Conservation (phyloP, 805 yeast genomes). For the Hanseniaspora valbyensis region DNA sequence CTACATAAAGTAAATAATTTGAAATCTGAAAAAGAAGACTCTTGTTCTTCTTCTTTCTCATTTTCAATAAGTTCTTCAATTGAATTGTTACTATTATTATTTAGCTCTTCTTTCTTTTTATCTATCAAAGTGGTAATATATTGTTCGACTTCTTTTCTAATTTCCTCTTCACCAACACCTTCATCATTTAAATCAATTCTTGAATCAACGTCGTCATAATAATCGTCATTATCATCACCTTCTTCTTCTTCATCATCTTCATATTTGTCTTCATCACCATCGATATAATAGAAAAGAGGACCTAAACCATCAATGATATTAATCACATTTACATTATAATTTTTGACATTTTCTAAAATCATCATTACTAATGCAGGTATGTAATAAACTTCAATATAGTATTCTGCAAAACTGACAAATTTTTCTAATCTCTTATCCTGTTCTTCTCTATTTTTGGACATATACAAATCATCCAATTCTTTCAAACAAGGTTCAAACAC, state of each 20-base stretch:
- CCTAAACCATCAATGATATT: slow-evolving; percentile 30
- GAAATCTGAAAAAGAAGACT: slow-evolving; percentile 22
- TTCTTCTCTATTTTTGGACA: slow-evolving; percentile 29
- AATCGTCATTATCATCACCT: slow-evolving; percentile 20
- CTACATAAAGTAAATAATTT: slow-evolving; percentile 30
- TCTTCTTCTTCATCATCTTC: too few relatives aligned
- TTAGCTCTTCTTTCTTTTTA: slow-evolving; percentile 20
- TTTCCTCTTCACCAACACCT: background rate
- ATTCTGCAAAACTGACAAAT: slow-evolving; percentile 31
- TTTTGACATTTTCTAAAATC: slow-evolving; percentile 23
- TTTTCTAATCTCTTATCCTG: slow-evolving; percentile 31
- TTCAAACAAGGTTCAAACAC: slow-evolving; percentile 29
- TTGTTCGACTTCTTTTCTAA: slow-evolving; percentile 21
- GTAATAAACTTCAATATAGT: slow-evolving; percentile 29
- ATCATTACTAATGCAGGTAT: slow-evolving; percentile 28
- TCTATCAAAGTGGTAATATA: slow-evolving; percentile 26
- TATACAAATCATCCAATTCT: slow-evolving; percentile 29
- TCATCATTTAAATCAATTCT: slow-evolving; percentile 16
- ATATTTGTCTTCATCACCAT: slow-evolving; percentile 21
- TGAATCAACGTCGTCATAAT: slow-evolving; percentile 23
- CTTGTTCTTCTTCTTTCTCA: slow-evolving; percentile 6
- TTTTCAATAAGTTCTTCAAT: too few relatives aligned
- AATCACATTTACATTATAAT: slow-evolving; percentile 27
- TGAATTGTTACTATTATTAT: too few relatives aligned
- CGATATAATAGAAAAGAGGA: slow-evolving; percentile 31